Evolutionary conservation across 2,329 filamentous ascomycete genomes (phyloP).

Genomic region (Chrysoporthe puriensis): DNA sequence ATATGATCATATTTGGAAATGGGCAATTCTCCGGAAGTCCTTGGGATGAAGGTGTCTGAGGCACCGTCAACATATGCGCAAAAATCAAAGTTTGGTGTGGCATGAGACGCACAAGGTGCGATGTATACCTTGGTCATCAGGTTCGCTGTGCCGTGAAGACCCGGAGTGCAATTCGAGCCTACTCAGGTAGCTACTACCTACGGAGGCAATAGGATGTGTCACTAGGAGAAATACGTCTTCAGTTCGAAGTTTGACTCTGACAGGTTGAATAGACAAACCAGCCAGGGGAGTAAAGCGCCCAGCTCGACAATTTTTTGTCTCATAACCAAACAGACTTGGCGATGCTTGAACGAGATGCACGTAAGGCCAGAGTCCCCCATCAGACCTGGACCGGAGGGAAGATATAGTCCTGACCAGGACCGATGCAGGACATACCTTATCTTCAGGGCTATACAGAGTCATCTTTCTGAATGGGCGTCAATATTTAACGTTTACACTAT

Average conservation of each 20-base stretch:
- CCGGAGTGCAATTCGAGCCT: neutral
- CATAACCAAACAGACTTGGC: neutral
- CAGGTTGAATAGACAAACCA: neutral
- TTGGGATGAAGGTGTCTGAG: slow-evolving; percentile 10
- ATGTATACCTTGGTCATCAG: slow-evolving; percentile 11
- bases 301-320: no score
- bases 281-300: neutral
- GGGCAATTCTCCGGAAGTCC: slow-evolving; percentile 9
- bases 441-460: neutral
- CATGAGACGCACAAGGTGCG: slow-evolving; percentile 8
- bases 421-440: slow-evolving; percentile 15
- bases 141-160: neutral
- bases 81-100: neutral
- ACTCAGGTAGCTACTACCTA: neutral
- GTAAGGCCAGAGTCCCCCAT: neutral
- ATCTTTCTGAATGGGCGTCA: neutral
- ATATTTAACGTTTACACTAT: neutral
- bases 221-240: neutral
- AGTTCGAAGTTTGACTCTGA: neutral
- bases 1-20: slow-evolving; percentile 11
- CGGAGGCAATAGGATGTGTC: neutral
- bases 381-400: neutral
- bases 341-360: neutral
- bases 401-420: slow-evolving; percentile 1
- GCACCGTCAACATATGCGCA: neutral